Evolutionary conservation across 208 protist genomes (phyloP), one percentile per base, ranked within the genome.

Genomic region (Ichthyophonus hoferi): DNA sequence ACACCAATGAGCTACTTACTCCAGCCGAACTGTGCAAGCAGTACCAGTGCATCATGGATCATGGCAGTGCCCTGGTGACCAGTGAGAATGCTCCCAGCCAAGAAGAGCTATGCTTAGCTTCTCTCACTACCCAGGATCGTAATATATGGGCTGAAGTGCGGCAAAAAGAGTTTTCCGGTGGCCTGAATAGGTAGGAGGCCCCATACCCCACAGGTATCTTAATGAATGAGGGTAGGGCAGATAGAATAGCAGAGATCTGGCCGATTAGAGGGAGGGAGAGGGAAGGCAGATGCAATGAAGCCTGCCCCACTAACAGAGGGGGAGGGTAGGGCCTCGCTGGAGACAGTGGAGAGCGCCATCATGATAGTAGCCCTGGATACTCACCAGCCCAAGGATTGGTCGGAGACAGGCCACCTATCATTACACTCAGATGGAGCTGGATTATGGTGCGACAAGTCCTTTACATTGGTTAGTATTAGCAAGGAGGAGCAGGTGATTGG

Each of bases 381-480:
- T 81, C 17, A 38, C 31, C 14, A 81, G 31, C 42, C 42, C 12
- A 40, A 31, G 37, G 35, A 7, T 24, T 35, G 31, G 14, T 79
- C 85, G 3, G 58, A 88, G 67, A 3, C 78, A 39, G 42, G 31
- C 35, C 12, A 40, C 14, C 31, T 38, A 33, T 14, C 31, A 24
- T 24, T 58, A 12, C 83, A 84, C 39, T 67, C 50, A 67, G 58
- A 92, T 81, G 90, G 92, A 37, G 17, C 31, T 37, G 88, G 39
- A 50, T 37, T 38, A 77, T 93, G 92, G 92, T 89, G 82, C 78
- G 92, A 93, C 89, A 93, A 93, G 92, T 92, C 90, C 77, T 86
- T 93, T 37, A 89, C 14, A 7, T 37, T 93, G 37, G 41, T 92
- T 40, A 7, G 7, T 81, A 40, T 92, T 40, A 7, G 7, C n/a